Base-by-base conservation (phyloP, 1,139 yeast species). In the Blastobotrys buckinghamii region DNA sequence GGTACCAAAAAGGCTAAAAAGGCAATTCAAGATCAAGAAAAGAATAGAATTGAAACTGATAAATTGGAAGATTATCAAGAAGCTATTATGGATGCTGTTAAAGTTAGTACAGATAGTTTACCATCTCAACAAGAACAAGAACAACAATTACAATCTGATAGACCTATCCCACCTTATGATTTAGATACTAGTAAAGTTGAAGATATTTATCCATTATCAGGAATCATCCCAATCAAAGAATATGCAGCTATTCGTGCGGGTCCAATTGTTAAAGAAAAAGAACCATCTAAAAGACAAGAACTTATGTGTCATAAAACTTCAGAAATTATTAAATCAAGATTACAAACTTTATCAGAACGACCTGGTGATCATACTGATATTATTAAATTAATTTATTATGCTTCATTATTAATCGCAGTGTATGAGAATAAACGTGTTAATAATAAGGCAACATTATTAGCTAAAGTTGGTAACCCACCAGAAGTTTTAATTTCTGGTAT, bases 1-100 rank as follows among this genome's bases (percentile, higher is more conserved):
- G 99, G 99, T 76, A 90, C 98, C 53, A 88, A 87, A 70, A 90
- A 83, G 70, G 97, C 97, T 53, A 90, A 88, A 71, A 84, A 87
- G 61, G 95, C 96, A 35, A 86, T 94, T 63, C 73, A 79, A 46
- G 90, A 84, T 64, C 68, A 81, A 62, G 94, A 84, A 63, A 79
- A 84, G 67, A 92, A 92, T 69, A 77, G 84, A 62, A 82, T 92
- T 63, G 97, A 92, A 65, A 77, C 96, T 1, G 94, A 80, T 45
- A 80, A 81, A 66, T 75, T 90, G 56, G 84, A 78, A 51, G 85
- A 78, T 56, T 73, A 82, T 47, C 92, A 90, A 63, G 67, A 79
- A 55, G 95, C 87, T 59, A 89, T 92, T 60, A 80, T 89, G 49
- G 96, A 86, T 60, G 75, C 82, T 32, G 92, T 94, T 54, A 79